Evolutionary conservation across 1,139 yeast genomes (phyloP), one percentile per base, ranked within the genome.

Genomic region (Meyerozyma athensensis): DNA sequence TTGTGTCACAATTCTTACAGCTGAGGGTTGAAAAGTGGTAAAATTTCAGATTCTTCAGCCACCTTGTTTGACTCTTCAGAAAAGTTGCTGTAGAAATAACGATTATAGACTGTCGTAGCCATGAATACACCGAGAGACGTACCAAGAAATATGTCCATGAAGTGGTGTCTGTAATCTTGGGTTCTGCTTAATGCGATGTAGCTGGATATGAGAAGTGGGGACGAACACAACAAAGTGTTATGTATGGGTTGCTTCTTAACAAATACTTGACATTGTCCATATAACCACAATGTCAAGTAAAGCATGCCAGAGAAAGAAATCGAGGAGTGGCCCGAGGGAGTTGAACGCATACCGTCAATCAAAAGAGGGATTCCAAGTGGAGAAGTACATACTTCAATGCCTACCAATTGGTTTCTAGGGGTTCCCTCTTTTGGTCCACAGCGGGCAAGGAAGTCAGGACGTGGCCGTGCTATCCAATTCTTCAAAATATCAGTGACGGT

Each of bases 141-240:
- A 2, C 95, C 95, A 36, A 77, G 56, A 2, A 76, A 46, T 14
- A 86, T 73, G 54, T 86, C 95, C 26, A 74, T 61, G 50, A 79
- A 81, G 55, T 84, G 89, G 52, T 86, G 95, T 50, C 90, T 66
- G 54, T 83, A 84, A 53, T 86, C 95, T 50, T 80, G 83, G 12
- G 82, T 75, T 45, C 86, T 63, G 38, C 81, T 73, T 40, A 79
- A 56, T 1, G 83, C 82, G 42, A 80, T 68, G 49, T 53, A 47
- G 7, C 49, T 39, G 6, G 60, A 50, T 31, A 48, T 35, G 16
- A 49, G 39, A 13, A 50, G 28, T 2, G 56, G 56, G 19, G 37
- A 31, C 13, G 36, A 19, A 9, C 39, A 22, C 31, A 19, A 16
- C 20, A 35, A 18, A 4, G 38, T 37, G 12, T 17, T 10, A 14